phyloP scores from a whole-genome alignment of 2,329 filamentous ascomycete genomes.

The Thelonectria discophora region DNA sequence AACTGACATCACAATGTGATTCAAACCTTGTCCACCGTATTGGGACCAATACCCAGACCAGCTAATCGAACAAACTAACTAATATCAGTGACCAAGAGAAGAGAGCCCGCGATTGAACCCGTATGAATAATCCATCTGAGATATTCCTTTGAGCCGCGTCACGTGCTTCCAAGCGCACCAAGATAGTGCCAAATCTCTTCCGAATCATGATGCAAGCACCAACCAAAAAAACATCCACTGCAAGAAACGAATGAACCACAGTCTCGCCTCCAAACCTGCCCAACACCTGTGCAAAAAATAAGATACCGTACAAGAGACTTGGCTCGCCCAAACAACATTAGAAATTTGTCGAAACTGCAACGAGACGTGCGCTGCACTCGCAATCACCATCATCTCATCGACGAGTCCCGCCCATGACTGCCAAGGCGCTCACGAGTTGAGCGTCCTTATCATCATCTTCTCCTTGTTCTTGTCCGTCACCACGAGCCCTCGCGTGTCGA shows the following conservation, averaged over 20 bases:
- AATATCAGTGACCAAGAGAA: constrained; percentile 1
- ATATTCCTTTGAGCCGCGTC: constrained; percentile 7
- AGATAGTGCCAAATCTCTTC: constrained; percentile 2
- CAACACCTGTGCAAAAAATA: constrained; percentile 22
- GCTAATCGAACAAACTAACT: background rate
- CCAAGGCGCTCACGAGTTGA: constrained; percentile 56
- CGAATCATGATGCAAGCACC: background rate
- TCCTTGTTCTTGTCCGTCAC: constrained; percentile 72
- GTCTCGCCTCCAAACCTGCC: constrained; percentile 26
- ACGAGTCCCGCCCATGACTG: background rate
- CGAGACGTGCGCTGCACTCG: background rate
- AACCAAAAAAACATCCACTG: background rate
- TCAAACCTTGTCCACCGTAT: background rate
- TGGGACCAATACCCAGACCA: constrained; percentile 7
- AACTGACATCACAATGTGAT: constrained; percentile 13
- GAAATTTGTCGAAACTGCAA: constrained; percentile 8
- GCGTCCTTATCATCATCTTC: constrained; percentile 78
- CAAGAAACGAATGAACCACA: constrained; percentile 1
- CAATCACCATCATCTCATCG: background rate
- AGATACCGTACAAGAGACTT: constrained; percentile 16
- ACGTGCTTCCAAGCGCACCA: constrained; percentile 6
- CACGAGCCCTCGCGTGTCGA: constrained; percentile 71
- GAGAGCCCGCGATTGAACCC: constrained; percentile 3
- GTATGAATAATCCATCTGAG: constrained; percentile 1
- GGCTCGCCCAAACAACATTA: constrained; percentile 26